Base-by-base conservation (phyloP, 2,329 filamentous ascomycete genomes). In the Apiospora sp. region DNA sequence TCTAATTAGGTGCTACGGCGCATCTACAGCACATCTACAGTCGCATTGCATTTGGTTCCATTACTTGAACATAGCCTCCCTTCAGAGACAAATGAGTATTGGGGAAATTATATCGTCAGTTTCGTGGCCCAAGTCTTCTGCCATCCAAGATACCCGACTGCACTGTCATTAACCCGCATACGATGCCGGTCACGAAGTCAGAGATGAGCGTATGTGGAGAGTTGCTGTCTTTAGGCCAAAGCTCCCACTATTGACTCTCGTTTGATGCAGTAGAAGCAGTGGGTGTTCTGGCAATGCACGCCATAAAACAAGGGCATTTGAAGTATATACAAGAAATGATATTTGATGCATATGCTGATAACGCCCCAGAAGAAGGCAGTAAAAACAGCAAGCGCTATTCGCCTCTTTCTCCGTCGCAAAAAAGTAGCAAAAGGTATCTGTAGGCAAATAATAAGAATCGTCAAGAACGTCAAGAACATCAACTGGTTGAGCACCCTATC, bases 301-400 rank as follows among this genome's bases (percentile, higher is more conserved):
- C 34, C 30, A 34, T 22, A 5, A 10, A 10, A 19, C 34, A 34
- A 22, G 27, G 13, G 51, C 34, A 58, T 22, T 58, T 34, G 27
- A 58, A 61, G 54, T 61, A 61, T 61, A 13, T 61, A 61, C 54
- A 61, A 61, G 54, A 61, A 61, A 61, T 61, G 30, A 12, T n/a
- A 61, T 37, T 37, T 61, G 54, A 30, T 58, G 37, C 37, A 41
- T 41, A 8, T 41, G 51, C 5, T 54, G 49, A 54, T 19, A 34
- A 58, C 30, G 51, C 51, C 49, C n/a, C n/a, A 7, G 46, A 51
- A 24, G 14, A n/a, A 48, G 16, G 44, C 16, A 22, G 22, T 14
- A 13, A 51, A 13, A 24, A 24, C 49, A 27, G n/a, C 49, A 22
- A 19, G 12, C n/a, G 49, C n/a, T n/a, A 51, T 51, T 27, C 49